A percentile compares a stretch with the other conserved stretches of the same genome.
phyloP scores from a whole-genome alignment of 2,329 filamentous ascomycete species.

The Coleophoma cylindrospora region DNA sequence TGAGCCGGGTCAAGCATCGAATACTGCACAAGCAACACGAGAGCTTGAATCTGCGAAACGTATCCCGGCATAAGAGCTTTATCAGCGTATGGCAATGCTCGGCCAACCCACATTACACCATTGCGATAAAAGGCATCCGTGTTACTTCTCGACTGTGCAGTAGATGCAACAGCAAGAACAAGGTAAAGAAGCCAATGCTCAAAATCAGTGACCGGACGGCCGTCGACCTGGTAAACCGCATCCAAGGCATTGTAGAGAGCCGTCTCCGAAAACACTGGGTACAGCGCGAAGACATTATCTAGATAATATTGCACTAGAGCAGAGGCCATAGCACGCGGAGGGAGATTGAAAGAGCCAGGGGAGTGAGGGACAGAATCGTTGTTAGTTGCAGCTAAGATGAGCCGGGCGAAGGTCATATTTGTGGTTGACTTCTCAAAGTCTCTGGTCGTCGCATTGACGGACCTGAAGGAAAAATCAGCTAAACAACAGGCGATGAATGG shows the following conservation, averaged over 20 bases:
- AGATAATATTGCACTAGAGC: slow-evolving; percentile 79
- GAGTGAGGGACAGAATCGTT: slow-evolving; percentile 64
- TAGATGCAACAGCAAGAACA: slow-evolving; percentile 79
- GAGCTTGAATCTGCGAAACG: slow-evolving; percentile 78
- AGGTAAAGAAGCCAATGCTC: slow-evolving; percentile 87
- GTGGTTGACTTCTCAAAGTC: slow-evolving; percentile 87
- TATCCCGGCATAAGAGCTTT: slow-evolving; percentile 81
- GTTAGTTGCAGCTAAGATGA: slow-evolving; percentile 78
- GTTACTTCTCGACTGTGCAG: slow-evolving; percentile 64
- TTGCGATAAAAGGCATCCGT: slow-evolving; percentile 58
- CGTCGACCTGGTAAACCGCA: slow-evolving; percentile 70
- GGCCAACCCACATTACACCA: slow-evolving; percentile 51
- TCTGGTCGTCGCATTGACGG: slow-evolving; percentile 88
- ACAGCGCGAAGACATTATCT: slow-evolving; percentile 71
- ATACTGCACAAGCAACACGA: slow-evolving; percentile 83
- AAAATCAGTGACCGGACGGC: slow-evolving; percentile 52
- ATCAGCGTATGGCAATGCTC: slow-evolving; percentile 73
- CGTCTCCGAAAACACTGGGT: slow-evolving; percentile 80
- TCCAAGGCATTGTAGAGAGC: slow-evolving; percentile 74
- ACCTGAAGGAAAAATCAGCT: slow-evolving; percentile 41
- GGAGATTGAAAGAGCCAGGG: slow-evolving; percentile 56
- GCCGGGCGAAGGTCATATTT: slow-evolving; percentile 86
- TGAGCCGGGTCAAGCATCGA: slow-evolving; percentile 84
- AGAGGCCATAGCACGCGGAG: slow-evolving; percentile 63
- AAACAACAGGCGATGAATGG: background rate